A percentile compares a stretch with the other conserved stretches of the same genome.
phyloP scores from a whole-genome alignment of 345 rosid species.

The Populus nigra region DNA sequence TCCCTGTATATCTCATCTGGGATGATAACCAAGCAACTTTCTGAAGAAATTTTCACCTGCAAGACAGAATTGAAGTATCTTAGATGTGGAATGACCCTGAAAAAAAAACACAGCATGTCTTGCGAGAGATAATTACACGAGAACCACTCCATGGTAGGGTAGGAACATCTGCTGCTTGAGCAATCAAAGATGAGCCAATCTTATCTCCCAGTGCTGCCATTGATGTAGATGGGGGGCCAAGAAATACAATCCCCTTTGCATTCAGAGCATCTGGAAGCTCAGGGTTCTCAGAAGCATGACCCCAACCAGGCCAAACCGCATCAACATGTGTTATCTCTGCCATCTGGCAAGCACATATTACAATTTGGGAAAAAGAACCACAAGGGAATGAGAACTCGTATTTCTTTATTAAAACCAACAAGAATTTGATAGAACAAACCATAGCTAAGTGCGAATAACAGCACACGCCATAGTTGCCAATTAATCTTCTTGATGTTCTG shows the following conservation, averaged over 20 bases:
- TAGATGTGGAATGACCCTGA: constrained; percentile 15
- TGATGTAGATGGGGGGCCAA: constrained; percentile 86
- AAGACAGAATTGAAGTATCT: constrained; percentile 21
- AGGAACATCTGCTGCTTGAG: constrained; percentile 99
- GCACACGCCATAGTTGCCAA: neutral
- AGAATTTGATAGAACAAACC: constrained; percentile 1
- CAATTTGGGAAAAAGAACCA: neutral
- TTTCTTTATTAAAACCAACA: neutral
- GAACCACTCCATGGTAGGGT: constrained; percentile 99
- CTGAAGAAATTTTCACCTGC: constrained; percentile 80
- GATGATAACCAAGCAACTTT: constrained; percentile 72
- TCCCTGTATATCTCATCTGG: constrained; percentile 84
- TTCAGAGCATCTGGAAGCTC: constrained; percentile 86
- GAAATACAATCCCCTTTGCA: constrained; percentile 87
- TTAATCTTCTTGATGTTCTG: neutral
- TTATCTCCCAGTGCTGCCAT: constrained; percentile 99
- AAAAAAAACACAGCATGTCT: neutral
- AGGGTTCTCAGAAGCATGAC: constrained; percentile 99
- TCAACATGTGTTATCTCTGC: constrained; percentile 96
- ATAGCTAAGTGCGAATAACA: neutral
- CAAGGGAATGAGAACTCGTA: neutral
- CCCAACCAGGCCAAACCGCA: constrained; percentile 99
- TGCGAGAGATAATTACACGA: constrained; percentile 49
- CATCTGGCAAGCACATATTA: constrained; percentile 54
- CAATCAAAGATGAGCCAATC: constrained; percentile 98